Base-by-base conservation (phyloP, 352 stramenopile species). In the Phytophthora sansomeana region DNA sequence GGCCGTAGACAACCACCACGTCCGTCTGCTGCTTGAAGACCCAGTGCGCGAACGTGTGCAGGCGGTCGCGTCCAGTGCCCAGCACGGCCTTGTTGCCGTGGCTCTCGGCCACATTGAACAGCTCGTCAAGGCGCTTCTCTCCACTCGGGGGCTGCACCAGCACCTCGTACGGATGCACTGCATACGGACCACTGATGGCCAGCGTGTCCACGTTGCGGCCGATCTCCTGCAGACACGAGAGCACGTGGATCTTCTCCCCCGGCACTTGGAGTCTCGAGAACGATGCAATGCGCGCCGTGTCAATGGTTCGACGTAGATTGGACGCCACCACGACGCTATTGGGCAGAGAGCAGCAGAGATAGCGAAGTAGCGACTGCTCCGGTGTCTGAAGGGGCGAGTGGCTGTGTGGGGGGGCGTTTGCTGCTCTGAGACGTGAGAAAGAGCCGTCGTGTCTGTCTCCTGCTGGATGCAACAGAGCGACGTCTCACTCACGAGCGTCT, bases 181-280 rank as follows among this genome's bases (percentile, higher is more conserved):
- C 29, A 33, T 90, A 78, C 29, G 83, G 75, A 11, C 78, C 69
- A 56, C 78, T 91, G 35, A 93, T 77, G n/a, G 89, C 75, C 35
- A 97, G 58, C 24, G 87, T 94, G 64, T 97, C 89, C 7, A 95
- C 77, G 74, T 96, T 96, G 48, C 87, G 78, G 19, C 85, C 87
- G 24, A 97, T 86, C 69, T 97, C 88, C 51, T 97, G 89, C 16
- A 97, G 71, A 68, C 70, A 82, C 56, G 85, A 95, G 8, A 95
- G 70, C 35, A 97, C 84, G 67, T 95, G 80, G 46, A 97, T 90
- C 51, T 78, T 71, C 49, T 97, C 85, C 2, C 70, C 70, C 0
- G 74, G 61, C 2, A 69, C 19, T n/a, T 83, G 59, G 13, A 97
- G 71, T 7, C 88, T 74, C 6, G 78, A 67, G 6, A 81, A 83